Base-by-base conservation (phyloP, 106 monocot genomes). In the Dendrobium huoshanense region DNA sequence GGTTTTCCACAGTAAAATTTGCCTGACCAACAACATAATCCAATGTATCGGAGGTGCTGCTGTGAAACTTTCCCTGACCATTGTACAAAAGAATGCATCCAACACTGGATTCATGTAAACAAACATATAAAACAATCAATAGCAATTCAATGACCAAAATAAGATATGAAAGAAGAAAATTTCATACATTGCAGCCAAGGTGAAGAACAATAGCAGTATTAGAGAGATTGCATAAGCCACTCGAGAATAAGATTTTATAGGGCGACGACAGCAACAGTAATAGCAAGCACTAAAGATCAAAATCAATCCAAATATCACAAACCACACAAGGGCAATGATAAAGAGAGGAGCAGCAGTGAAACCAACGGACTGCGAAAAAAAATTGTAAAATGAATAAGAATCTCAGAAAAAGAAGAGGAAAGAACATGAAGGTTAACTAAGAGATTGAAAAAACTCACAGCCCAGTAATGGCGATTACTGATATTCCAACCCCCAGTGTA, bases 401-500 rank as follows among this genome's bases (percentile, higher is more conserved):
- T 75, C 19, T 17, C 67, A 76, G 37, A 4, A 6, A 24, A 55
- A 74, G 6, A 74, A 58, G 7, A 78, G 24, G 4, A 67, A 61
- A 4, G 15, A 17, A 70, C 4, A 17, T 3, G 24, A 37, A 65
- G 15, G 4, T 64, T 65, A 18, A 17, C 0, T 13, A 10, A 6
- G 7, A 16, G 29, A 37, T 41, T 49, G 37, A 55, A 49, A 22
- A 29, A 79, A 15, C 93, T 86, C 79, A 99, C 99, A 85, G 99
- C 88, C 93, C 92, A 99, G 79, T 99, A 99, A 82, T 95, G 89
- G 20, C 75, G 3, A 8, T 95, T 79, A 40, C 90, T 95, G 81
- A 99, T 95, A 80, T 99, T 95, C 99, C 99, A 99, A 72, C 99
- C 99, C 17, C 91, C 91, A 17, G 72, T 88, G 76, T 99, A 99